Conservation (phyloP, 1,284 basidiomycete genomes). For the Tranzscheliella williamsii region DNA sequence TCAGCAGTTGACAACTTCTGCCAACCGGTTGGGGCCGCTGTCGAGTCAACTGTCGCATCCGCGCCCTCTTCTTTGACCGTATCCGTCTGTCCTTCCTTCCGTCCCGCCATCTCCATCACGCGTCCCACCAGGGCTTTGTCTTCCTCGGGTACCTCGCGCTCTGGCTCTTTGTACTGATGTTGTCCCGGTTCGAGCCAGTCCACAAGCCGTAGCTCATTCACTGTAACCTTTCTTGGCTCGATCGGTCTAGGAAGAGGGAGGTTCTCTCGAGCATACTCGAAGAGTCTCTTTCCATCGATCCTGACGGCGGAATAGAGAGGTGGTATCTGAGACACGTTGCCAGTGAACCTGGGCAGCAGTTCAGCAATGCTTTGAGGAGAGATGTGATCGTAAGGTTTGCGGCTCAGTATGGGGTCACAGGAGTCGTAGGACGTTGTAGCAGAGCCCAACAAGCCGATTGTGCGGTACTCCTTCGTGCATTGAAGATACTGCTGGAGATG, state of each 20-base stretch:
- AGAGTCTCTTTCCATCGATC: constrained; percentile 94
- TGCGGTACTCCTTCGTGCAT: constrained; percentile 84
- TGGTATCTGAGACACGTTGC: constrained; percentile 77
- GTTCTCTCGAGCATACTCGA: constrained; percentile 91
- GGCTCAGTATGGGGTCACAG: constrained; percentile 66
- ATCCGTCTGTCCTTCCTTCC: constrained; percentile 22
- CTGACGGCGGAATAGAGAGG: constrained; percentile 85
- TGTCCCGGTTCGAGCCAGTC: constrained; percentile 49
- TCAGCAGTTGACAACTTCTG: neutral
- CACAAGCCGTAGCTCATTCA: constrained; percentile 75
- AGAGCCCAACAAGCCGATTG: constrained; percentile 87
- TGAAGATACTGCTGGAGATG: constrained; percentile 80
- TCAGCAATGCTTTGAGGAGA: constrained; percentile 67
- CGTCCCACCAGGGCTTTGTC: constrained; percentile 48
- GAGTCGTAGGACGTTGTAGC: constrained; percentile 94
- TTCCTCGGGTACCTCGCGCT: constrained; percentile 43
- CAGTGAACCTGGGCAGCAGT: constrained; percentile 76
- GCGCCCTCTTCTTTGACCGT: constrained; percentile 25
- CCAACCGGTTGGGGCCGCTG: neutral
- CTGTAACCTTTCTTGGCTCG: constrained; percentile 78
- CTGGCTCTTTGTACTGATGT: constrained; percentile 49
- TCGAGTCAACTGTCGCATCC: neutral
- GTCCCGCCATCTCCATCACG: constrained; percentile 47
- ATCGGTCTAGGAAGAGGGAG: constrained; percentile 90
- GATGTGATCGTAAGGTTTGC: constrained; percentile 79